Evolutionary conservation across 2,329 filamentous ascomycete species (phyloP).

Genomic region (Hymenoscyphus fraxineus): DNA sequence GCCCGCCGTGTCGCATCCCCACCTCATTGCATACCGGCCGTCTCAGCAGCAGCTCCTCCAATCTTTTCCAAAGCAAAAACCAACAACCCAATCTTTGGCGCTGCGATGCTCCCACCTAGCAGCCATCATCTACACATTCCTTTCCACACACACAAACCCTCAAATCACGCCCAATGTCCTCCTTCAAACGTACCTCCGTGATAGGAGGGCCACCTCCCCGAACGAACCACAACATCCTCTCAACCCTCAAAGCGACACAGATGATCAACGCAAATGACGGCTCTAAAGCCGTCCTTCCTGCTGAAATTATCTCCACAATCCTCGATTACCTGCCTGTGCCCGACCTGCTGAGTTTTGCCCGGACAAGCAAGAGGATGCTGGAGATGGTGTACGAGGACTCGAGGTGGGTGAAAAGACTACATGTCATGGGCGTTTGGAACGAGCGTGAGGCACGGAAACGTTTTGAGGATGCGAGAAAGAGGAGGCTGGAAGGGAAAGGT

Average conservation of each 20-base stretch:
- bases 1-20: background rate
- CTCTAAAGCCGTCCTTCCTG: slow-evolving; percentile 70
- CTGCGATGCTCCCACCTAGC: background rate
- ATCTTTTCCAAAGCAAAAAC: background rate
- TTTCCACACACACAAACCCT: background rate
- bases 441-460: slow-evolving; percentile 78
- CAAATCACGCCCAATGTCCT: slow-evolving; percentile 40
- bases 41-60: background rate
- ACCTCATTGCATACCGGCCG: background rate
- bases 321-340: slow-evolving; percentile 83
- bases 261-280: slow-evolving; percentile 59
- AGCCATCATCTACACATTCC: no score
- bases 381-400: slow-evolving; percentile 99
- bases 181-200: slow-evolving; percentile 37
- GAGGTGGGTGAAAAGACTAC: slow-evolving; percentile 83
- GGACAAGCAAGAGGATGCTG: slow-evolving; percentile 77
- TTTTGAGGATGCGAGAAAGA: slow-evolving; percentile 66
- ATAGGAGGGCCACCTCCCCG: slow-evolving; percentile 14
- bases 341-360: slow-evolving; percentile 82
- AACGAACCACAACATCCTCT: slow-evolving; percentile 57
- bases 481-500: slow-evolving; percentile 44
- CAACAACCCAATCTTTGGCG: slow-evolving; percentile 2
- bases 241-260: slow-evolving; percentile 73
- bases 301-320: slow-evolving; percentile 83
- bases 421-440: slow-evolving; percentile 88